Conservation (phyloP, 2,329 filamentous ascomycete species). For the Pseudogymnoascus sp. region DNA sequence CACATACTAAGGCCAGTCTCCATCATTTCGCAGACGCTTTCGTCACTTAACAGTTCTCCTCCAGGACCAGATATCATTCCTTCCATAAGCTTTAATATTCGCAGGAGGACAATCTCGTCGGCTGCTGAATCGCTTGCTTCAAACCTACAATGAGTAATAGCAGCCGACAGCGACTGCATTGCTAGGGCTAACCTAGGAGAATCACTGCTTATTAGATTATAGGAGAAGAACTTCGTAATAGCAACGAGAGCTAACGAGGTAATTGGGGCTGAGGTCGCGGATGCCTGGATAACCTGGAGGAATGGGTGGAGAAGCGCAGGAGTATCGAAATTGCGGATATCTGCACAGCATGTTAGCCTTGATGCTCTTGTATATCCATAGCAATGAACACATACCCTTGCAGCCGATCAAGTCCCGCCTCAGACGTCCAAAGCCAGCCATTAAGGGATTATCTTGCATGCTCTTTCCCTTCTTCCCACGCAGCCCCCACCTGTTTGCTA, state of each 20-base stretch:
- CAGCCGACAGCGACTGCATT: conserved; percentile 90
- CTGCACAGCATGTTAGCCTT: conserved; percentile 36
- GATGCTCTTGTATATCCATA: conserved; percentile 3
- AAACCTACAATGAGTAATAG: conserved; percentile 95
- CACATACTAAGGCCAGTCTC: conserved; percentile 95
- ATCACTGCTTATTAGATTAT: conserved; percentile 75
- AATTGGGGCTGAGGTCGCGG: conserved; percentile 90
- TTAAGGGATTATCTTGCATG: conserved; percentile 94
- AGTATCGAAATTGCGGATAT: conserved; percentile 83
- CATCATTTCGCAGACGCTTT: conserved; percentile 99
- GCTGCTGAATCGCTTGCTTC: conserved; percentile 92
- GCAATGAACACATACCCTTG: conserved; percentile 48
- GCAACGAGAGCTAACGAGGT: conserved; percentile 90
- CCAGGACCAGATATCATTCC: conserved; percentile 93
- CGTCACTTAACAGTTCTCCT: conserved; percentile 88
- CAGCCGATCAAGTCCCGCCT: conserved; percentile 79
- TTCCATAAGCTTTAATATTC: conserved; percentile 96
- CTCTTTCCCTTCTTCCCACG: conserved; percentile 93
- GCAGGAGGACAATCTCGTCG: conserved; percentile 87
- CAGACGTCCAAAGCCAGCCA: conserved; percentile 86
- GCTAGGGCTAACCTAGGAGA: conserved; percentile 84
- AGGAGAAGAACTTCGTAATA: conserved; percentile 92
- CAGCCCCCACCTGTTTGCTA: conserved; percentile 84
- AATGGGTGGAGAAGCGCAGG: conserved; percentile 86
- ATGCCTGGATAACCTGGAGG: conserved; percentile 91